A percentile compares a stretch with the other conserved stretches of the same genome.
Conservation (phyloP, 306 rosid species). For the Cyclanthera cordifolia region DNA sequence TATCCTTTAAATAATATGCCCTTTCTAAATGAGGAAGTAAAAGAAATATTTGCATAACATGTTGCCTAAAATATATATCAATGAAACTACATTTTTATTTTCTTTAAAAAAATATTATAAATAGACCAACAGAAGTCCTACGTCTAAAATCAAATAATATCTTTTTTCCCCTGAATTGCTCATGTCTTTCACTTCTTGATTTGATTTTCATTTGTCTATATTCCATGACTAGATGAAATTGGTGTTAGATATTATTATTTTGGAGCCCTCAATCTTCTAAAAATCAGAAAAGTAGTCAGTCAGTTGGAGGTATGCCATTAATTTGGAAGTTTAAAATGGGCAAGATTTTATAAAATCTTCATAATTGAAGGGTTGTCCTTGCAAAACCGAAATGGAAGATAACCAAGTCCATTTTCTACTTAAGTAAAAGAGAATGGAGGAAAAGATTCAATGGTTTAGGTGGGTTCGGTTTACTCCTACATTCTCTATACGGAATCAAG, state of each 20-base stretch:
- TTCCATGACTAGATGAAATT: neutral
- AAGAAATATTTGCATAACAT: neutral
- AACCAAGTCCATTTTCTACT: no score
- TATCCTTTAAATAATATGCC: slow-evolving; percentile 6
- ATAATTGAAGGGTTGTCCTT: neutral
- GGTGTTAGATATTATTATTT: slow-evolving; percentile 5
- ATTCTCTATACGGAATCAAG: no score
- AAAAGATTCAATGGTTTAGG: no score
- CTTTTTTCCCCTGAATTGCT: neutral
- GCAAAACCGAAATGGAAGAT: neutral
- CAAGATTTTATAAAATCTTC: neutral
- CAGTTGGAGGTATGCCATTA: neutral
- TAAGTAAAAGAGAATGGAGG: no score
- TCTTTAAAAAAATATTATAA: neutral
- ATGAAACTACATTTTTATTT: neutral
- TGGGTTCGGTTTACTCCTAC: no score
- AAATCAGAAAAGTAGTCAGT: neutral
- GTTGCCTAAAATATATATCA: neutral
- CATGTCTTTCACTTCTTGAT: neutral
- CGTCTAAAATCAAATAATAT: neutral
- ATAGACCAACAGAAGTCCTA: neutral
- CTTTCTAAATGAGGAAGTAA: neutral
- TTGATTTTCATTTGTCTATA: neutral
- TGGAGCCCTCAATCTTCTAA: neutral
- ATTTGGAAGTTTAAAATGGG: neutral